These are phyloP conservation scores for Candida morakotiae DNA, from an alignment of 805 yeast species.

Conservation along the genomic window DNA sequence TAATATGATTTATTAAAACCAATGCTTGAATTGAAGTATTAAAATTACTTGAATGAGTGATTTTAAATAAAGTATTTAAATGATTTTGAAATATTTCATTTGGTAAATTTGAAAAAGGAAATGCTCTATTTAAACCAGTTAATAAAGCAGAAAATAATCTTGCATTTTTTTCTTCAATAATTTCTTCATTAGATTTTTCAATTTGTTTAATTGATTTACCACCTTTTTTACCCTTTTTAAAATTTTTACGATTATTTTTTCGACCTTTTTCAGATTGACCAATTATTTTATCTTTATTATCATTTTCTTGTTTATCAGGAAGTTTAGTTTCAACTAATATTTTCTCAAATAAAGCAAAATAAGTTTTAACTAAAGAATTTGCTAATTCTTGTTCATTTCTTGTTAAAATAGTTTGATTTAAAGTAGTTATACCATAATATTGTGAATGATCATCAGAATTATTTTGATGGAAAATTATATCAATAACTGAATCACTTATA, in stretches of 20 bases:
- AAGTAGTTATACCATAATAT: conserved; percentile 81
- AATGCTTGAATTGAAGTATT: conserved; percentile 92
- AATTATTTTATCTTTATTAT: too few species aligned
- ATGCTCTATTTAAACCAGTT: conserved; percentile 94
- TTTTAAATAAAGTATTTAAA: conserved; percentile 77
- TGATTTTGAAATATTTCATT: conserved; percentile 69
- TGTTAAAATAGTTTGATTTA: conserved; percentile 89
- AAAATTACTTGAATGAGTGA: conserved; percentile 91
- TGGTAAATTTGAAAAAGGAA: conserved; percentile 82
- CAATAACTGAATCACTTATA: conserved; percentile 74
- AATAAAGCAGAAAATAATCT: conserved; percentile 84
- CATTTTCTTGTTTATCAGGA: conserved; percentile 35
- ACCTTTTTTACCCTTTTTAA: conserved; percentile 83
- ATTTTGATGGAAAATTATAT: conserved; percentile 68
- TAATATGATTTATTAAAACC: conserved; percentile 77
- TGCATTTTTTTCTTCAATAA: conserved; percentile 74
- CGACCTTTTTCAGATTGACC: conserved; percentile 59
- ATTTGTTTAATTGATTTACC: conserved; percentile 67
- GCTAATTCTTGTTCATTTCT: conserved; percentile 77
- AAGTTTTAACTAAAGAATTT: conserved; percentile 75
- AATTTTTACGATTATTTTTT: conserved; percentile 55
- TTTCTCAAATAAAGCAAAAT: conserved; percentile 83
- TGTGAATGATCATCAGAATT: conserved; percentile 78
- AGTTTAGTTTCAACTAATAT: conserved; percentile 66
- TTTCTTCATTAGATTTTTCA: conserved; percentile 60